Percentiles rank a stretch among this genome's conserved stretches.
These are phyloP conservation scores for Penicillium freii DNA, from an alignment of 2,329 filamentous ascomycete genomes.

Conservation along the genomic window DNA sequence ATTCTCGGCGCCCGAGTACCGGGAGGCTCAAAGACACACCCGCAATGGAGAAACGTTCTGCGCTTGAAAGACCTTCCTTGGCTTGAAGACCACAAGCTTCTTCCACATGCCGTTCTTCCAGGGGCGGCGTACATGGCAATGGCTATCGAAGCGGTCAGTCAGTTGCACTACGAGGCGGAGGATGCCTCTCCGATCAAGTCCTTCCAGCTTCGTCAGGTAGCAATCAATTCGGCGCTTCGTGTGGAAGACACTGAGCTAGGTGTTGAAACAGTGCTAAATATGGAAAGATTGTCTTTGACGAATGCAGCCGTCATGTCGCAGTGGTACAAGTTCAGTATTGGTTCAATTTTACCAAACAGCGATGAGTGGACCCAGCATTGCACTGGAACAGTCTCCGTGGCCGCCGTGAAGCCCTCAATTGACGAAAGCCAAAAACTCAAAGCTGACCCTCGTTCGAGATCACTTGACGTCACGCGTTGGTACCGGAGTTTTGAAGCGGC, in stretches of 20 bases:
- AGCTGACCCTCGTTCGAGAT: background rate
- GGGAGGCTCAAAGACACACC: background rate
- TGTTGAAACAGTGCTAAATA: background rate
- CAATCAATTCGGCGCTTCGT: background rate
- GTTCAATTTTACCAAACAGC: background rate
- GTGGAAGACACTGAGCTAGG: background rate
- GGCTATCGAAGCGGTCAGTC: background rate
- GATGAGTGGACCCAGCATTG: background rate
- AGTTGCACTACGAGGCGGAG: background rate
- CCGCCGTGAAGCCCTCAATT: background rate
- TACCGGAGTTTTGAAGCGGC: background rate
- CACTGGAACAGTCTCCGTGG: background rate
- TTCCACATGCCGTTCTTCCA: background rate
- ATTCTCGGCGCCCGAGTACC: background rate
- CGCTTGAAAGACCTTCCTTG: background rate
- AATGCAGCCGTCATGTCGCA: background rate
- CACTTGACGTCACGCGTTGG: background rate
- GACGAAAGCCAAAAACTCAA: background rate
- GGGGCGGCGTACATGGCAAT: background rate
- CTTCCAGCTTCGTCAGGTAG: background rate
- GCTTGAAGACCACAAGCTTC: background rate
- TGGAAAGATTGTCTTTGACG: background rate
- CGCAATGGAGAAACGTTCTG: background rate
- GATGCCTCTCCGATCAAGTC: background rate
- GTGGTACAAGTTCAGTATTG: background rate